Base-by-base conservation (phyloP, 495 filamentous ascomycete species). In the Podospora comata region DNA sequence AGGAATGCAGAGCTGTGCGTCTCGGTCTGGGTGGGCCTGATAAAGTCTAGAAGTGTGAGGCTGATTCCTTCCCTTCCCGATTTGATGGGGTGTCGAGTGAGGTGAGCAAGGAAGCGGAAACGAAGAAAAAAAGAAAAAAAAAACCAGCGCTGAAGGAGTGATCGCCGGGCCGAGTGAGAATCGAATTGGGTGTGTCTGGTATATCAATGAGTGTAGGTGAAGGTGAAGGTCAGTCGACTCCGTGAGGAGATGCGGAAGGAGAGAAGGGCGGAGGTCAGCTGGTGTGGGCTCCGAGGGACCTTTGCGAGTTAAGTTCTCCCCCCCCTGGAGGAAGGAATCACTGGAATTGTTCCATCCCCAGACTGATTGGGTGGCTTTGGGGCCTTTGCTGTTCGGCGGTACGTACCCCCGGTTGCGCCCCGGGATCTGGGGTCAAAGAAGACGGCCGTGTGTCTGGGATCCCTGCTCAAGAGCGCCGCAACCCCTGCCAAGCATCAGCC, bases 191-290 rank as follows among this genome's bases (percentile, higher is more conserved):
- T 11, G 9, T 13, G 54, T 39, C 7, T 16, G 11, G 27, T 44
- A 54, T 32, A 53, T 32, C 32, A 70, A 67, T 18, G 69, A 70
- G 39, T 39, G 69, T 70, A 61, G 18, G 26, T 16, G 62, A 62
- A 66, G 19, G 15, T 11, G 64, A 67, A 39, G 20, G 26, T 28
- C 32, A 61, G 60, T 39, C 64, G 55, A 54, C 68, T 44, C 64
- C 65, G 34, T 48, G 39, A 44, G 44, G 69, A 65, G 68, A 67
- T 54, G n/a, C 20, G 44, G 57, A 34, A 56, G 55, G 48, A 65
- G 18, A 30, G 34, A 63, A 59, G 59, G 15, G 64, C 61, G 61
- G 27, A 39, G 6, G 15, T 64, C 39, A 59, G 30, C 34, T 18
- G 34, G 30, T 32, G 30, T 32, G 30, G 30, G 28, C 59, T 26